Base-by-base conservation (phyloP, 345 rosid genomes). In the Crucihimalaya himalaica region DNA sequence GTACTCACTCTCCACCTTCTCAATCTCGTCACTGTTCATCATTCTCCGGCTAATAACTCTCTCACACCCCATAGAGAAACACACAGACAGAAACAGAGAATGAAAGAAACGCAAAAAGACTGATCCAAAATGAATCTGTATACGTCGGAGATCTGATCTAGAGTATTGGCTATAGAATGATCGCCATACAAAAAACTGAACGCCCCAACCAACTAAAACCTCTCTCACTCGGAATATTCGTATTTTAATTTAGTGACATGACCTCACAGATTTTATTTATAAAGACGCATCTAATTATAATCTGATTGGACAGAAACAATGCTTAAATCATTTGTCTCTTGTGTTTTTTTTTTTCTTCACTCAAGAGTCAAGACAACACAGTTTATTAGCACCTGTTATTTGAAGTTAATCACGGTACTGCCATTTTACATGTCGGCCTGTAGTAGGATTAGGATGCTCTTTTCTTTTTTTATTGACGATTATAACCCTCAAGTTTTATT, bases 1-100 rank as follows among this genome's bases (percentile, higher is more conserved):
- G 75, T 78, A 79, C 80, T 92, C 94, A 47, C 61, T 70, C 81
- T 82, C 93, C 72, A 53, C n/a, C 25, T 51, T 51, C n/a, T 35
- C 29, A 15, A 47, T 53, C 39, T 67, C 62, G 0, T 5, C 60
- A 66, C 16, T 35, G 25, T 35, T 51, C 71, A 66, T 35, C 70
- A 29, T 66, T 20, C 6, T 34, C 20, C 21, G 8, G 10, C 59
- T 10, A 6, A 39, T n/a, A n/a, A n/a, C n/a, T n/a, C 16, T 32
- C 18, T 9, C 40, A 37, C 37, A 32, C 37, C 37, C 37, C 9
- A 32, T 8, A 32, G 35, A 32, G 35, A 32, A 32, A 31, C 2
- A 32, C 8, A 6, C 9, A 31, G 10, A 32, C 2, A 27, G 10
- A 32, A 9, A 32, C 10, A 32, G 35, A 32, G 14, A 31, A 31